phyloP scores from a whole-genome alignment of 2,329 filamentous ascomycete genomes.

The Exophiala aquamarina region DNA sequence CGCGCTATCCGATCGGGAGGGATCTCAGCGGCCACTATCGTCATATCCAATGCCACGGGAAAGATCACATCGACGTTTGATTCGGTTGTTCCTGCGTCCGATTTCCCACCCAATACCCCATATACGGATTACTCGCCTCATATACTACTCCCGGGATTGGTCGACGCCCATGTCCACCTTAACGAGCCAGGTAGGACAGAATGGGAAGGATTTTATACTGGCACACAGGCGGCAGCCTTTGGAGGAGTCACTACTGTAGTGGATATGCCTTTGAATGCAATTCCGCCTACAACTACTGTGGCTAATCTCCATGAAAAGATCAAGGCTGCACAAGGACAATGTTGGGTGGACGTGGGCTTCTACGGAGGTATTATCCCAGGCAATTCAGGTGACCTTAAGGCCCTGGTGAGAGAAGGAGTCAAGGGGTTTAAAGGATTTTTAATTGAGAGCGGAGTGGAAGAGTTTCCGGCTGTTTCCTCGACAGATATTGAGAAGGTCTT shows the following conservation, averaged over 20 bases:
- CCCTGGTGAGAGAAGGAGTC: slow-evolving; percentile 80
- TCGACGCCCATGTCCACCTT: slow-evolving; percentile 95
- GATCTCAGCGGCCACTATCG: slow-evolving; percentile 79
- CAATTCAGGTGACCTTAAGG: slow-evolving; percentile 75
- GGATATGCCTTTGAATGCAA: slow-evolving; percentile 97
- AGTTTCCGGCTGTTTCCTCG: slow-evolving; percentile 88
- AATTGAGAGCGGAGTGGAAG: slow-evolving; percentile 93
- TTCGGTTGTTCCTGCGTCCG: slow-evolving; percentile 69
- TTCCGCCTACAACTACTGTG: slow-evolving; percentile 92
- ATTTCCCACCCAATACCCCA: slow-evolving; percentile 69
- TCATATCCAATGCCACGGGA: slow-evolving; percentile 73
- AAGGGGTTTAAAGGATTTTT: slow-evolving; percentile 97
- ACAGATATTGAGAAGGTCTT: slow-evolving; percentile 78
- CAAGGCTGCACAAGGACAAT: slow-evolving; percentile 77
- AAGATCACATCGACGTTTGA: slow-evolving; percentile 79
- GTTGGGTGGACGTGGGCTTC: slow-evolving; percentile 99
- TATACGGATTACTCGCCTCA: slow-evolving; percentile 85
- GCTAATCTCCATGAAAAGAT: slow-evolving; percentile 81
- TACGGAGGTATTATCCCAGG: slow-evolving; percentile 94
- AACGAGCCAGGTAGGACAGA: slow-evolving; percentile 96
- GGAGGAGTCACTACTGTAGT: slow-evolving; percentile 95
- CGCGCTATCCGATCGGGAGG: slow-evolving; percentile 76
- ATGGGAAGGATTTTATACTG: slow-evolving; percentile 98
- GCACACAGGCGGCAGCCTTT: slow-evolving; percentile 88
- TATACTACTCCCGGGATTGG: slow-evolving; percentile 83